A percentile compares a stretch with the other conserved stretches of the same genome.
Conservation (phyloP, 2,329 filamentous ascomycete genomes). For the Neofusicoccum parvum region DNA sequence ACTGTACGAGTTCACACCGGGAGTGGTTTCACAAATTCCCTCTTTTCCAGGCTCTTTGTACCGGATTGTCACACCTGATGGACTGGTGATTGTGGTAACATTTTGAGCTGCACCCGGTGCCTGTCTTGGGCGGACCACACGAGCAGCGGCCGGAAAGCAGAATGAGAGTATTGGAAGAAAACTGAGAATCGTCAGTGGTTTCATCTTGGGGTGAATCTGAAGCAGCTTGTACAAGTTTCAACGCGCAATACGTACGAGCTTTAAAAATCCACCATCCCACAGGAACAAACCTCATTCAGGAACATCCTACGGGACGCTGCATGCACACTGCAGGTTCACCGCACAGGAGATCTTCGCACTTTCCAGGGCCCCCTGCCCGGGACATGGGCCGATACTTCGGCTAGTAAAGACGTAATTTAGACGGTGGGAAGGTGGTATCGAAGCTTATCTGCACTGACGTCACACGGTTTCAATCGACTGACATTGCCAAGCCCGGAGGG, state of each 20-base stretch:
- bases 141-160: not conserved
- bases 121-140: not conserved
- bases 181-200: too few relatives aligned
- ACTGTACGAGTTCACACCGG: conserved; percentile 41
- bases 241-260: not conserved
- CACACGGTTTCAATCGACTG: not conserved
- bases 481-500: not conserved
- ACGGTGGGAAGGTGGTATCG: conserved; percentile 4
- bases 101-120: conserved; percentile 34
- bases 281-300: not conserved
- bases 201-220: not conserved
- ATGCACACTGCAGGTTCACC: not conserved
- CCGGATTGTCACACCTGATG: conserved; percentile 44
- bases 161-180: not conserved
- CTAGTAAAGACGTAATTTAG: not conserved
- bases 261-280: not conserved
- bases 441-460: not conserved
- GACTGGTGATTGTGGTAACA: conserved; percentile 45
- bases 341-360: not conserved
- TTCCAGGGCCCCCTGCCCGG: not conserved
- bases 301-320: too few relatives aligned
- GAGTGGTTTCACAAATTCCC: conserved; percentile 47
- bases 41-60: conserved; percentile 49
- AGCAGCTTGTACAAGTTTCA: not conserved
- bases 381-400: not conserved